Conservation (phyloP, 169 alveolate genomes). For the Eimeria necatrix region DNA sequence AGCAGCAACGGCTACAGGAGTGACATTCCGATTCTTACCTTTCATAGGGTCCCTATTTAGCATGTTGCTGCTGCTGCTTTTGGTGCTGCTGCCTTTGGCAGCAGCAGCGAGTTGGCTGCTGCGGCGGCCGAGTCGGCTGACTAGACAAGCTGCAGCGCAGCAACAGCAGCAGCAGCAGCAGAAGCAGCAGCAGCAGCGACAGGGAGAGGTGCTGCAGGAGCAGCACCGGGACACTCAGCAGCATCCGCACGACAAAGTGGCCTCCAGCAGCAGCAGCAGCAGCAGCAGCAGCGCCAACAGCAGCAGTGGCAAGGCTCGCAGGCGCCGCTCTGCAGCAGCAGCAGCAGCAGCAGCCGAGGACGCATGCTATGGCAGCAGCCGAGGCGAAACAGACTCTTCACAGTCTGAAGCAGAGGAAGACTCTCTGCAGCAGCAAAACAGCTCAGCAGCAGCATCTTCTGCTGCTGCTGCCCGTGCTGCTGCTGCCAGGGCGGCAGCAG, state of each 20-base stretch:
- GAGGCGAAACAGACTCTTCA: neutral
- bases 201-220: neutral
- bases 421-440: neutral
- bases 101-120: slow-evolving; percentile 29
- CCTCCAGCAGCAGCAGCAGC: slow-evolving; percentile 22
- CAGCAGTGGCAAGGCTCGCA: no score
- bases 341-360: slow-evolving; percentile 25
- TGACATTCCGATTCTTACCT: neutral
- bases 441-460: neutral
- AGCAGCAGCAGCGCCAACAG: neutral
- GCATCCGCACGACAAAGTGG: neutral
- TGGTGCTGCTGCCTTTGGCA: slow-evolving; percentile 50
- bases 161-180: slow-evolving; percentile 15
- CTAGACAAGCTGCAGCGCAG: neutral
- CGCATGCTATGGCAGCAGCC: slow-evolving; percentile 3
- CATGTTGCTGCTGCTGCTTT: slow-evolving; percentile 26
- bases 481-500: neutral
- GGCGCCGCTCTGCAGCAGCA: neutral
- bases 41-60: neutral
- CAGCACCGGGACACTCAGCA: neutral
- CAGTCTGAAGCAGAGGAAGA: slow-evolving; percentile 1
- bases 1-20: neutral
- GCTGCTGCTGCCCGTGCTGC: slow-evolving; percentile 26
- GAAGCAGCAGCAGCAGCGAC: slow-evolving; percentile 32
- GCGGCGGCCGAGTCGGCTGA: neutral